Base-by-base conservation (phyloP, 306 rosid genomes). In the Delonix regia region DNA sequence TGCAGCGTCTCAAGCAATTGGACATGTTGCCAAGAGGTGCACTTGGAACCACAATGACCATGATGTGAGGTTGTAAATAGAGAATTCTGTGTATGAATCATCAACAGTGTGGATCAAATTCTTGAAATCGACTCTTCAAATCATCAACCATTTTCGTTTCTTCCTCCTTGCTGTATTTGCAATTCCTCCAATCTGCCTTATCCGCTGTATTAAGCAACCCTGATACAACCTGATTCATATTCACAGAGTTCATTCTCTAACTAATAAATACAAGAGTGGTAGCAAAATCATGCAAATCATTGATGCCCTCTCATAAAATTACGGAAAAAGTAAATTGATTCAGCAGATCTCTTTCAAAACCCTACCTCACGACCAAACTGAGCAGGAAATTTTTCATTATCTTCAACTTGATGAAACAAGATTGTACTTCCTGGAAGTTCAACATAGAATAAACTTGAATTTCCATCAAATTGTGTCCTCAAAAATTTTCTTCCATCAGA, bases 351-450 rank as follows among this genome's bases (percentile, higher is more conserved):
- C 36, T 64, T 39, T 55, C 65, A 33, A 76, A 18, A 62, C 78
- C 88, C 89, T 74, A 95, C 99, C 98, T 95, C 98, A 0, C 99
- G 99, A 65, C 99, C 99, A 90, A 95, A 95, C 67, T 95, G 99
- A 15, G 87, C 90, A 16, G 97, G 90, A 83, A 95, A 95, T 71
- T 16, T 89, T 84, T 87, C 98, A 21, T 80, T 88, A 74, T 89
- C 94, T 66, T 89, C 96, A 80, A 91, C 83, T 48, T 69, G 77
- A 81, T 93, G 98, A 45, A 90, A 86, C 18, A 95, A 75, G 63
- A 86, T 63, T 77, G 87, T 83, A 62, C 97, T 90, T 53, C 91
- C 93, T 45, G 98, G 93, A 63, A 89, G 81, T 83, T 95, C 96
- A 78, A 71, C 97, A 81, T 93, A 93, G 90, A 93, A 95, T 84